phyloP scores from a whole-genome alignment of 2,329 filamentous ascomycete genomes.

The Xylariaceae sp. region DNA sequence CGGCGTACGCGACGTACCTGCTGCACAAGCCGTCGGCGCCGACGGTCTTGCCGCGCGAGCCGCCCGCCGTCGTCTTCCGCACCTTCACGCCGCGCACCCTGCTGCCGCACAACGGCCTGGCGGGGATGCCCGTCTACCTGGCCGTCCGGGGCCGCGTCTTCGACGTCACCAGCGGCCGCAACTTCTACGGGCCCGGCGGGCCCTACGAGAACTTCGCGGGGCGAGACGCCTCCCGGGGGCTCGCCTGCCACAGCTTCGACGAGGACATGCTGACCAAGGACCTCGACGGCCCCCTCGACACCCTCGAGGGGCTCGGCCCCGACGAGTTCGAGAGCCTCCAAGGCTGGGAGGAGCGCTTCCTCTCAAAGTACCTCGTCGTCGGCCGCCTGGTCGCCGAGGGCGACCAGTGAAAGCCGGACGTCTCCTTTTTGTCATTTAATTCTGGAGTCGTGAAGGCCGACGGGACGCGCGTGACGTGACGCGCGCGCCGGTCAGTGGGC shows the following conservation, averaged over 20 bases:
- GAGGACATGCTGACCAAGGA: conserved; percentile 92
- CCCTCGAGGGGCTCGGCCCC: conserved; percentile 58
- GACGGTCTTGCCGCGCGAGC: conserved; percentile 40
- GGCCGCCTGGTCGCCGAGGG: conserved; percentile 62
- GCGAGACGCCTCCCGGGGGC: conserved; percentile 76
- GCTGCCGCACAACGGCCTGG: conserved; percentile 74
- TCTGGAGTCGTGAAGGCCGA: background rate
- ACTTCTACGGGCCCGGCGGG: conserved; percentile 94
- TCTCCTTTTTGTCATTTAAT: background rate
- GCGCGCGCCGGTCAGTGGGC: no score
- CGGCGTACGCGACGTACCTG: conserved; percentile 52
- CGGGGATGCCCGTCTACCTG: conserved; percentile 71
- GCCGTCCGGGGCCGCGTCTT: conserved; percentile 89
- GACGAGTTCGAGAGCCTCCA: conserved; percentile 77
- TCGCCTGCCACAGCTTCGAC: conserved; percentile 90
- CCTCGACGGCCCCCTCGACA: conserved; percentile 74
- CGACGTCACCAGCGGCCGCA: conserved; percentile 76
- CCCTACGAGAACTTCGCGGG: conserved; percentile 97
- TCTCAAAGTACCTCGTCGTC: conserved; percentile 91
- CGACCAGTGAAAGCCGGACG: conserved; percentile 11
- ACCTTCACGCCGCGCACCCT: conserved; percentile 73
- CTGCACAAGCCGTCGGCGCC: conserved; percentile 43
- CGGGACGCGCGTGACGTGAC: background rate
- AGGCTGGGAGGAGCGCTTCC: conserved; percentile 91
- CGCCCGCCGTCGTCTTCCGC: conserved; percentile 54